Evolutionary conservation across 2,329 filamentous ascomycete species (phyloP), one percentile per base, ranked within the genome.

Genomic region (Botrytis deweyae): DNA sequence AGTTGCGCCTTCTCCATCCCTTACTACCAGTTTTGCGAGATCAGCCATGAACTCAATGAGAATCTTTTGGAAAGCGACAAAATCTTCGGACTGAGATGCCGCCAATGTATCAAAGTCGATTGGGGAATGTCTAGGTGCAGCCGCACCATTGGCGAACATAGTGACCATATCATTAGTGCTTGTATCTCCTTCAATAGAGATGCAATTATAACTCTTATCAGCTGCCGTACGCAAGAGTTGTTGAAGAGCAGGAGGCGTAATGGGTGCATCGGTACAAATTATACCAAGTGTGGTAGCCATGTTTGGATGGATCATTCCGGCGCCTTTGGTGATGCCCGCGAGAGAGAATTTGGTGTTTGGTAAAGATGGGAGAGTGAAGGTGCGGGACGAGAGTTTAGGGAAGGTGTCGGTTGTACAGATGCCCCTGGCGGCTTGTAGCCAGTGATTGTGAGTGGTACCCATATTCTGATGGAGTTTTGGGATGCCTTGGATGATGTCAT

Each of bases 321-420:
- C 96, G 73, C 96, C 96, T 85, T 99, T 99, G 80, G 95, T 97
- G 90, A 97, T 97, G 78, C 96, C 96, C 20, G 93, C 94, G 68
- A 99, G 92, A 78, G 89, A 88, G 84, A 97, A 99, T 82, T 92
- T 90, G 68, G 89, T 86, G 29, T 87, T 87, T 0, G 93, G 90
- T 6, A 93, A 92, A 1, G 93, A 95, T 6, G 96, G 95, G 46
- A 99, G 89, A 42, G 87, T 90, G 84, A 98, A 99, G 22, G 90
- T 90, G 78, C 88, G 90, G 33, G 95, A 98, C 78, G 95, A 87
- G 76, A 99, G 91, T 85, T 99, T 99, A 74, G 96, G 96, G 83
- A 99, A 99, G 5, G 96, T 98, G 84, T 99, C 96, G 25, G 96
- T 99, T 20, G 96, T 99, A 87, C 95, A 98, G 81, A 99, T 98